Percentiles rank a stretch among this genome's conserved stretches.
phyloP scores from a whole-genome alignment of 2,329 filamentous ascomycete genomes.

The Calonectria pseudoreteaudii region DNA sequence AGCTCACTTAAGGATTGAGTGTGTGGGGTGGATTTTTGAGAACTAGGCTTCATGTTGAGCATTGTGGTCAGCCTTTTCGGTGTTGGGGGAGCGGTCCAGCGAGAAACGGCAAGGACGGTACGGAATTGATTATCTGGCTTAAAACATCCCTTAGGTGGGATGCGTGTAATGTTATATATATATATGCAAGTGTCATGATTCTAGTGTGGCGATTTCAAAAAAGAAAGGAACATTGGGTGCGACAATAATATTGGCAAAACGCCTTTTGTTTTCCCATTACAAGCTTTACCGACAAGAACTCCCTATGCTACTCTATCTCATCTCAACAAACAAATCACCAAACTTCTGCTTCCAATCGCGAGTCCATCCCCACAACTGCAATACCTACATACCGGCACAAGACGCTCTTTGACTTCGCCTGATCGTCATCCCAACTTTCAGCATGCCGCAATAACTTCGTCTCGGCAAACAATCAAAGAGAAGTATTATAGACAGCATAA shows the following conservation, averaged over 20 bases:
- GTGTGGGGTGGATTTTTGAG: constrained; percentile 13
- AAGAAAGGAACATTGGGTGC: constrained; percentile 19
- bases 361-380: constrained; percentile 40
- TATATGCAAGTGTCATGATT: constrained; percentile 35
- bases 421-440: constrained; percentile 4
- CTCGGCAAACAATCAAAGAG: constrained; percentile 37
- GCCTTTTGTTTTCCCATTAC: constrained; percentile 49
- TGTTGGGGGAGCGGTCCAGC: constrained; percentile 27
- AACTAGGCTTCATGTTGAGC: constrained; percentile 12
- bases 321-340: constrained; percentile 45
- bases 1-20: constrained; percentile 78
- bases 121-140: constrained; percentile 27
- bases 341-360: constrained; percentile 26
- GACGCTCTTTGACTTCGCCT: constrained; percentile 27
- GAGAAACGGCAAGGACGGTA: constrained; percentile 27
- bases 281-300: constrained; percentile 48
- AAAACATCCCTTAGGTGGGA: constrained; percentile 14
- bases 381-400: constrained; percentile 29
- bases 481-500: constrained; percentile 45
- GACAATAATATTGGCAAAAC: constrained; percentile 36
- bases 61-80: constrained; percentile 14
- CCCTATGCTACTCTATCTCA: constrained; percentile 46
- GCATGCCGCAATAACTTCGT: constrained; percentile 30
- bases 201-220: constrained; percentile 24
- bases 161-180: constrained; percentile 37